phyloP scores from a whole-genome alignment of 2,329 filamentous ascomycete species.

The Fusarium concolor region DNA sequence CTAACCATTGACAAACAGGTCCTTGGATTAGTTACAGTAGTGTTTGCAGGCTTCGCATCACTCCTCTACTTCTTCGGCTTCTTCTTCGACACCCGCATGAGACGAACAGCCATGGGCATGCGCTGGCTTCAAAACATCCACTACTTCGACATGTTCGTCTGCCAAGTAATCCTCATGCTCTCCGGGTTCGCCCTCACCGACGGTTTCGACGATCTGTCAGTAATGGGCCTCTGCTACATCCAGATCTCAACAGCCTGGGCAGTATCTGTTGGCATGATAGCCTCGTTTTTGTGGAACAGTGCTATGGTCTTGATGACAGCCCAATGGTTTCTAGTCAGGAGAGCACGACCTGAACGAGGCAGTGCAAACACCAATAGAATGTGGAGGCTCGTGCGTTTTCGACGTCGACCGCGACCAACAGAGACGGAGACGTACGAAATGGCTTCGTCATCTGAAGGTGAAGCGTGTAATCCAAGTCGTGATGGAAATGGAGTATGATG shows the following conservation, averaged over 20 bases:
- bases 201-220: neutral
- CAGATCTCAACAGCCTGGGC: constrained; percentile 13
- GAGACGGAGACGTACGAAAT: neutral
- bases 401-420: neutral
- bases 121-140: constrained; percentile 8
- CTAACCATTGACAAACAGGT: neutral
- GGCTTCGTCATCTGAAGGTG: constrained; percentile 1
- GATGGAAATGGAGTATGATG: neutral
- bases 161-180: constrained; percentile 19
- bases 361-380: neutral
- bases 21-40: neutral
- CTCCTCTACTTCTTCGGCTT: constrained; percentile 13
- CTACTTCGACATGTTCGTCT: constrained; percentile 24
- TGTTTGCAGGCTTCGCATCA: constrained; percentile 1
- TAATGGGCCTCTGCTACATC: constrained; percentile 16
- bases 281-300: constrained; percentile 20
- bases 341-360: neutral
- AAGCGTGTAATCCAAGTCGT: neutral
- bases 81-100: constrained; percentile 1
- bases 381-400: constrained; percentile 14
- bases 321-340: constrained; percentile 16
- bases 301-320: constrained; percentile 24
- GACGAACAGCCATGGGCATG: neutral
- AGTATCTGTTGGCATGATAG: constrained; percentile 15
- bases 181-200: constrained; percentile 13